phyloP scores from a whole-genome alignment of 352 stramenopile species.

The Globisporangium cystogenes region DNA sequence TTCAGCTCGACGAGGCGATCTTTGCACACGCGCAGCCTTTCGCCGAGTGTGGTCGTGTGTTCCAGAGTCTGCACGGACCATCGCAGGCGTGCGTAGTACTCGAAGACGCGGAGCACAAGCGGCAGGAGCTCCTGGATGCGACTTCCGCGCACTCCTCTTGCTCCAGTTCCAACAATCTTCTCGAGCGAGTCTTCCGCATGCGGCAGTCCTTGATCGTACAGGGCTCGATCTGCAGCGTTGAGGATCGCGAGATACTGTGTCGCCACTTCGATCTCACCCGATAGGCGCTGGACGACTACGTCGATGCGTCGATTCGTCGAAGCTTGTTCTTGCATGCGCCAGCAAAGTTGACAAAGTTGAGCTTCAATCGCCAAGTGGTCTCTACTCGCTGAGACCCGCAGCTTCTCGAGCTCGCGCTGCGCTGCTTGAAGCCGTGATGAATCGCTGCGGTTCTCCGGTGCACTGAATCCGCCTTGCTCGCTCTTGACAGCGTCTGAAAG shows the following conservation, averaged over 20 bases:
- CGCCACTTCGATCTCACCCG: conserved; percentile 7
- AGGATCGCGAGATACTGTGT: conserved; percentile 20
- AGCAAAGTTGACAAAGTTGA: conserved; percentile 23
- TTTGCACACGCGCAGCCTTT: conserved; percentile 15
- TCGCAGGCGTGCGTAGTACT: conserved; percentile 23
- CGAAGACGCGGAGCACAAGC: conserved; percentile 14
- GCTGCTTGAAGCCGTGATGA: background rate
- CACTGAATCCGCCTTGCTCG: background rate
- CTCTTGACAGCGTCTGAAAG: too few species aligned
- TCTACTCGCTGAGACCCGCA: conserved; percentile 12
- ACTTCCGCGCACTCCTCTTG: conserved; percentile 2
- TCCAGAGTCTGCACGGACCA: conserved; percentile 23
- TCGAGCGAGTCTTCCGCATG: background rate
- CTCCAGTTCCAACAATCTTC: background rate
- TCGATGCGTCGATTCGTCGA: conserved; percentile 18
- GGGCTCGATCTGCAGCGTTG: conserved; percentile 13
- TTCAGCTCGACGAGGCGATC: conserved; percentile 8
- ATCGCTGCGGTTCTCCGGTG: background rate
- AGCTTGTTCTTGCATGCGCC: conserved; percentile 26
- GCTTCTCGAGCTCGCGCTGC: conserved; percentile 2
- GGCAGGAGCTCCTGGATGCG: conserved; percentile 6
- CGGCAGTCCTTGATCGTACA: conserved; percentile 10
- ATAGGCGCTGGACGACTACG: conserved; percentile 9
- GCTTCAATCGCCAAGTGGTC: conserved; percentile 18
- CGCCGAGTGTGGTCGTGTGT: conserved; percentile 19